A percentile compares a stretch with the other conserved stretches of the same genome.
Conservation (phyloP, 2,329 filamentous ascomycete species). For the Calonectria pauciramosa region DNA sequence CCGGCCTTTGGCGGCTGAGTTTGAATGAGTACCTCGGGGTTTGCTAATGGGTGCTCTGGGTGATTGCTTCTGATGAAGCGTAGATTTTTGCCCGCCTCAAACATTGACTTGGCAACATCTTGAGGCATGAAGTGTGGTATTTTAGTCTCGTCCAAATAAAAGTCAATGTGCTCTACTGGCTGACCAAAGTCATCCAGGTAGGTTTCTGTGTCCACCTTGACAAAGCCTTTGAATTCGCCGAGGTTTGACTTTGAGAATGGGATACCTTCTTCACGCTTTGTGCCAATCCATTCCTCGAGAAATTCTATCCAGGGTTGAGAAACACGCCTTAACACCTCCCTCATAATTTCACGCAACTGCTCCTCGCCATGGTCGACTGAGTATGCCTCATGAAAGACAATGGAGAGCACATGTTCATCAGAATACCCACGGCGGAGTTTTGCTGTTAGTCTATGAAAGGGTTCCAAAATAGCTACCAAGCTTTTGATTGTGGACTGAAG, state of each 20-base stretch:
- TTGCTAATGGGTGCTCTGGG: constrained; percentile 77
- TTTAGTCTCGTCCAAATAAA: constrained; percentile 71
- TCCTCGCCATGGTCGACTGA: constrained; percentile 74
- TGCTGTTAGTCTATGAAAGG: constrained; percentile 65
- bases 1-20: constrained; percentile 69
- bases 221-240: constrained; percentile 68
- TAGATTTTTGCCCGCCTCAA: constrained; percentile 83
- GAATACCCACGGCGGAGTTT: constrained; percentile 59
- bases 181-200: constrained; percentile 72
- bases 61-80: constrained; percentile 80
- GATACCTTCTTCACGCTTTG: constrained; percentile 69
- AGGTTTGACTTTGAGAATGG: constrained; percentile 63
- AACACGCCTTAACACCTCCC: constrained; percentile 75
- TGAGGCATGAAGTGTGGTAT: constrained; percentile 80
- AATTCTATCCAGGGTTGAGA: constrained; percentile 77
- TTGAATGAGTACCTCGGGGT: constrained; percentile 59
- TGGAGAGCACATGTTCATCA: constrained; percentile 74
- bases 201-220: constrained; percentile 68
- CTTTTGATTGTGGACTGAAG: constrained; percentile 65
- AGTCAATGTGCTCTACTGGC: constrained; percentile 71
- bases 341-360: constrained; percentile 73
- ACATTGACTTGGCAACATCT: constrained; percentile 79
- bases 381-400: constrained; percentile 73
- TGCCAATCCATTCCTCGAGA: constrained; percentile 81
- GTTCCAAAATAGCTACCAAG: constrained; percentile 62